These are phyloP conservation scores for Aegilops umbellulata DNA, from an alignment of 176 grass and related monocot species.

Conservation along the genomic window DNA sequence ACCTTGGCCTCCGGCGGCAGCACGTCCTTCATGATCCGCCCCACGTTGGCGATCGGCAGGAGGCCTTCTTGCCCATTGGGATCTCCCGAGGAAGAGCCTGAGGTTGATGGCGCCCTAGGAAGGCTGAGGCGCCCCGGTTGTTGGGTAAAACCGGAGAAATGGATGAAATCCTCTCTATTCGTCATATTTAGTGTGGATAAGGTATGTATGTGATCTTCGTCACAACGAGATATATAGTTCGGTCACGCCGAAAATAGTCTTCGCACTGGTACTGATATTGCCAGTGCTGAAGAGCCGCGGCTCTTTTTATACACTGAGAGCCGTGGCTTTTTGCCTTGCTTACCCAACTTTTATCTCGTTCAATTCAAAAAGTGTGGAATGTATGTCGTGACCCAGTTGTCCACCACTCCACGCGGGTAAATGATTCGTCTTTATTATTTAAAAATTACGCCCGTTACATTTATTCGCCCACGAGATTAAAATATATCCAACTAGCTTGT, in stretches of 20 bases:
- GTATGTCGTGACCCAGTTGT: background rate
- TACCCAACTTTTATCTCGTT: slow-evolving; percentile 21
- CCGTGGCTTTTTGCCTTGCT: background rate
- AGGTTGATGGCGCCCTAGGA: slow-evolving; percentile 30
- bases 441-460: background rate
- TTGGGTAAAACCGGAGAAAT: slow-evolving; percentile 20
- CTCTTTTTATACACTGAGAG: background rate
- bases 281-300: accelerated
- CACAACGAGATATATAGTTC: background rate
- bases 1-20: slow-evolving; percentile 69
- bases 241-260: background rate
- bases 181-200: background rate
- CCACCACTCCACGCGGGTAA: background rate
- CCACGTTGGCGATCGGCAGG: slow-evolving; percentile 72
- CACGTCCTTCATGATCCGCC: slow-evolving; percentile 68
- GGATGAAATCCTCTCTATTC: background rate
- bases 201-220: background rate
- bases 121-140: background rate
- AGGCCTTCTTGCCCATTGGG: slow-evolving; percentile 32
- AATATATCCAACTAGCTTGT: background rate
- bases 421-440: background rate
- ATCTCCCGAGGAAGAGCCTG: background rate
- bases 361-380: slow-evolving; percentile 19
- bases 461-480: background rate
- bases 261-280: background rate